These are phyloP conservation scores for Boletus rex-veris DNA, from an alignment of 768 basidiomycete species.

Conservation along the genomic window DNA sequence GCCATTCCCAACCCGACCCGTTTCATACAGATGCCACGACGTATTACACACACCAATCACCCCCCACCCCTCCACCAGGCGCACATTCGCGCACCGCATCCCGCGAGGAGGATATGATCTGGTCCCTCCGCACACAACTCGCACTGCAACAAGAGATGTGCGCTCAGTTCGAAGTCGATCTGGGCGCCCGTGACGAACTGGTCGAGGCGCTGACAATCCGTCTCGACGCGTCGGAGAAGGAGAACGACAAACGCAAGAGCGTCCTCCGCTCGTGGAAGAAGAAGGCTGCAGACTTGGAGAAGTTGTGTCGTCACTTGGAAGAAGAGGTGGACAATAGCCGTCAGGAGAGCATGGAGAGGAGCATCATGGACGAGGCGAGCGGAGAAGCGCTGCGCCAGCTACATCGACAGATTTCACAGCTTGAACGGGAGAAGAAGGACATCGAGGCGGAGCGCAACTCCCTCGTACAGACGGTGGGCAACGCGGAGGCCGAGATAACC, in stretches of 20 bases:
- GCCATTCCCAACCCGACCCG: slow-evolving; percentile 58
- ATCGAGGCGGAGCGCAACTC: slow-evolving; percentile 45
- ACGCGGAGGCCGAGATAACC: slow-evolving; percentile 63
- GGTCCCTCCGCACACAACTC: slow-evolving; percentile 71
- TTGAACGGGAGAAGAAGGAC: slow-evolving; percentile 64
- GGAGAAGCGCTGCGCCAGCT: slow-evolving; percentile 75
- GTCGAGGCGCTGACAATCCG: slow-evolving; percentile 58
- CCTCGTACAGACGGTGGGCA: slow-evolving; percentile 10
- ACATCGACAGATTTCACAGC: slow-evolving; percentile 72
- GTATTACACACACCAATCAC: slow-evolving; percentile 74
- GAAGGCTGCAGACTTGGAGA: slow-evolving; percentile 73
- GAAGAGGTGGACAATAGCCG: slow-evolving; percentile 86
- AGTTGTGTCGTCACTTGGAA: slow-evolving; percentile 61
- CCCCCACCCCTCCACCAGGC: slow-evolving; percentile 56
- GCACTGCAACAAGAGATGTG: slow-evolving; percentile 72
- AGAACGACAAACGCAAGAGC: slow-evolving; percentile 56
- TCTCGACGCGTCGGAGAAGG: slow-evolving; percentile 54
- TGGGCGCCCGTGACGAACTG: slow-evolving; percentile 69
- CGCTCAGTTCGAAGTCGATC: slow-evolving; percentile 72
- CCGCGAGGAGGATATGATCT: slow-evolving; percentile 68
- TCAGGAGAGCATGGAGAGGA: slow-evolving; percentile 75
- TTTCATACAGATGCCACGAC: slow-evolving; percentile 71
- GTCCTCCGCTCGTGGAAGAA: slow-evolving; percentile 66
- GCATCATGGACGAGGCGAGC: slow-evolving; percentile 82
- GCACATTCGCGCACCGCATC: slow-evolving; percentile 58